Evolutionary conservation across 352 stramenopile species (phyloP).

Genomic region (Globisporangium paddicum): DNA sequence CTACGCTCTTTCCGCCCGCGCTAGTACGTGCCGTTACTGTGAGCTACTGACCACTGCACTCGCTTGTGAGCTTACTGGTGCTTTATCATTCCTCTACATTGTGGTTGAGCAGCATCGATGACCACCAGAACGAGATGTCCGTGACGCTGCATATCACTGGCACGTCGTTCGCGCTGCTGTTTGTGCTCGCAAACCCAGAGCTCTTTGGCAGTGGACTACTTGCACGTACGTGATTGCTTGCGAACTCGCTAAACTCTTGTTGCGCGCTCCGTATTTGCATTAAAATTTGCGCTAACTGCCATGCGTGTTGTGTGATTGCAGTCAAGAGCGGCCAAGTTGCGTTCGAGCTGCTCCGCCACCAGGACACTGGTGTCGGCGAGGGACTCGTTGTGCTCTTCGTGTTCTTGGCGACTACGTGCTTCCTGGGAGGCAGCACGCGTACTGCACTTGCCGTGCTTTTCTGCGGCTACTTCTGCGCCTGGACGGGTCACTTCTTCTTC

Average conservation of each 20-base stretch:
- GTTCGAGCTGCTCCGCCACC: slow-evolving; percentile 31
- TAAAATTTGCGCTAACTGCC: not conserved
- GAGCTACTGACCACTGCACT: too few species aligned
- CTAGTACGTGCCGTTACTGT: slow-evolving; percentile 23
- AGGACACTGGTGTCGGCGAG: slow-evolving; percentile 32
- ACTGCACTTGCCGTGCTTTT: slow-evolving; percentile 18
- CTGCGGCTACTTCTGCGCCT: slow-evolving; percentile 57
- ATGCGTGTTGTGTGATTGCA: not conserved
- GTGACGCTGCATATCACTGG: slow-evolving; percentile 37
- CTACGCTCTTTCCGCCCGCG: slow-evolving; percentile 38
- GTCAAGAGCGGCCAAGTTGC: slow-evolving; percentile 36
- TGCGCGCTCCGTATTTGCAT: not conserved
- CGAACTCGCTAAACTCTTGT: not conserved
- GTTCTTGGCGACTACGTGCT: slow-evolving; percentile 29
- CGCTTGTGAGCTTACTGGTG: too few species aligned
- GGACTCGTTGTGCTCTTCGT: slow-evolving; percentile 20
- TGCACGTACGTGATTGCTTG: slow-evolving; percentile 10
- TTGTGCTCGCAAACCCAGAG: slow-evolving; percentile 32
- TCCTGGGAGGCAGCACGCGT: slow-evolving; percentile 23
- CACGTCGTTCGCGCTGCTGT: slow-evolving; percentile 33
- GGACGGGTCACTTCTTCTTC: slow-evolving; percentile 61
- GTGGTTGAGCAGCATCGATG: slow-evolving; percentile 11
- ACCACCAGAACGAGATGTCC: slow-evolving; percentile 43
- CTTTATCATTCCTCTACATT: too few species aligned
- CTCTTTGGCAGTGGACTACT: slow-evolving; percentile 25